Conservation (phyloP, 768 basidiomycete genomes). For the Amylocystis lapponica region DNA sequence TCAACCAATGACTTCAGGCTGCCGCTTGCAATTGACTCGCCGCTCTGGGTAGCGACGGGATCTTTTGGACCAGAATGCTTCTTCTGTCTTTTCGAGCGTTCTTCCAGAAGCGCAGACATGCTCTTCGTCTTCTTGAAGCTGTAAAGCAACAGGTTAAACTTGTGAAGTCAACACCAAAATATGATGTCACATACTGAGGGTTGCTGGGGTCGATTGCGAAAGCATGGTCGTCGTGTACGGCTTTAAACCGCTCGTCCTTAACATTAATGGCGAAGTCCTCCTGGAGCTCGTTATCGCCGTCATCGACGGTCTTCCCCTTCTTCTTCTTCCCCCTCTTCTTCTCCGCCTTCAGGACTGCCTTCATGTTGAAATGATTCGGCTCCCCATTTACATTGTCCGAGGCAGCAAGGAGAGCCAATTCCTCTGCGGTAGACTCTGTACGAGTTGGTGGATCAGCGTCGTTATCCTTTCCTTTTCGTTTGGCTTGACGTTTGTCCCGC, state of each 20-base stretch:
- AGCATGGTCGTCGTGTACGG: constrained; percentile 80
- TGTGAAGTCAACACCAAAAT: background rate
- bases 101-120: constrained; percentile 82
- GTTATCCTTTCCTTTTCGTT: no score
- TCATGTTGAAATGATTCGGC: constrained; percentile 84
- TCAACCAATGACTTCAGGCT: constrained; percentile 69
- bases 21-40: constrained; percentile 14
- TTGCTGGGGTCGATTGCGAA: constrained; percentile 96
- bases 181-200: constrained; percentile 67
- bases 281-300: constrained; percentile 62
- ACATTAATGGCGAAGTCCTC: constrained; percentile 81
- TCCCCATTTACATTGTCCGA: constrained; percentile 50
- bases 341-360: constrained; percentile 82
- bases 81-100: constrained; percentile 65
- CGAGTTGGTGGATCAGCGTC: no score
- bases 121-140: constrained; percentile 93
- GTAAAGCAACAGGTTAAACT: constrained; percentile 9
- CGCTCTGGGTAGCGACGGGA: constrained; percentile 1
- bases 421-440: constrained; percentile 61
- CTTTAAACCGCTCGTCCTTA: constrained; percentile 83
- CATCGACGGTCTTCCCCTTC: constrained; percentile 42
- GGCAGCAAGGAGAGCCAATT: constrained; percentile 57
- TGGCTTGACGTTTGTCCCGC: background rate
- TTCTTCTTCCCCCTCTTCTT: constrained; percentile 31
- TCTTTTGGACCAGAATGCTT: constrained; percentile 10